Evolutionary conservation across 179 eudicot species (phyloP).

Genomic region (Amaranthus tricolor): DNA sequence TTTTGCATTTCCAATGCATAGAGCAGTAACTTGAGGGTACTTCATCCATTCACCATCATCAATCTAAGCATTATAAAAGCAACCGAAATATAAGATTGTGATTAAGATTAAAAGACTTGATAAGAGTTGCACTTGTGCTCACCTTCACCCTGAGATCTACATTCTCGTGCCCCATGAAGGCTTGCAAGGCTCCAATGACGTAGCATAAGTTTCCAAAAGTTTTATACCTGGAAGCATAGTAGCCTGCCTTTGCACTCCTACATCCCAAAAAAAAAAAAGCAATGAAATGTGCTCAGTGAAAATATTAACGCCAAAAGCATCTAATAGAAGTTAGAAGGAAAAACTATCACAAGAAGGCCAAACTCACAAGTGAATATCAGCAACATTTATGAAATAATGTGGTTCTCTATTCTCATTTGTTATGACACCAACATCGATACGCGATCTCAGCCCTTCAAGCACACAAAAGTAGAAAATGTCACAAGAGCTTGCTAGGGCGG

Average conservation of each 20-base stretch:
- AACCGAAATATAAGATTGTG: not conserved
- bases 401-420: slow-evolving; percentile 54
- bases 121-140: not conserved
- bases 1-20: slow-evolving; percentile 94
- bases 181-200: slow-evolving; percentile 95
- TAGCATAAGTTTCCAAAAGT: slow-evolving; percentile 89
- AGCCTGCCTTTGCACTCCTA: slow-evolving; percentile 99
- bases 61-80: slow-evolving; percentile 26
- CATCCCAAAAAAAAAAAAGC: slow-evolving; percentile 13
- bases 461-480: slow-evolving; percentile 29
- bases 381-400: slow-evolving; percentile 87
- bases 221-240: slow-evolving; percentile 88
- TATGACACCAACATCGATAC: slow-evolving; percentile 73
- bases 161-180: slow-evolving; percentile 83
- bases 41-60: slow-evolving; percentile 87
- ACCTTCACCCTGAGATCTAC: slow-evolving; percentile 81
- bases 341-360: not conserved
- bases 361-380: slow-evolving; percentile 95
- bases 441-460: slow-evolving; percentile 67
- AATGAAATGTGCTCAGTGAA: not conserved
- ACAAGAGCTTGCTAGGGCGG: slow-evolving; percentile 19
- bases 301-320: slow-evolving; percentile 7
- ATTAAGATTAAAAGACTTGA: slow-evolving; percentile 1
- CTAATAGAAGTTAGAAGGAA: not conserved
- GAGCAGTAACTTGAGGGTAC: slow-evolving; percentile 79